Base-by-base conservation (phyloP, 148 eudicot species). In the Rhododendron henanense region DNA sequence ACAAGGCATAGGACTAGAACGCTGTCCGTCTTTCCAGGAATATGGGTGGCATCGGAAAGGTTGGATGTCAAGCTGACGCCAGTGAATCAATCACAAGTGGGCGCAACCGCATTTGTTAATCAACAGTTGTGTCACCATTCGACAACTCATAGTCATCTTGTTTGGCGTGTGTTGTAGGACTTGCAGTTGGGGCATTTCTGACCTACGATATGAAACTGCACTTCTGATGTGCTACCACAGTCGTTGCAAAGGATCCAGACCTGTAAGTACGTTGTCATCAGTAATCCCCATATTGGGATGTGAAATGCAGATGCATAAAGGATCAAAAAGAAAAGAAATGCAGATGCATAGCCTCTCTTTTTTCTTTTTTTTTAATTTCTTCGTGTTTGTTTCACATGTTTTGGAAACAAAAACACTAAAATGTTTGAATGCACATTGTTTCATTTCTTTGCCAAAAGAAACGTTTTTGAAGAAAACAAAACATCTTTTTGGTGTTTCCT, bases 131-230 rank as follows among this genome's bases (percentile, higher is more conserved):
- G 59, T 50, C 15, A 18, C 79, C 65, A 73, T 55, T 31, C 16
- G 11, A 14, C 63, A 15, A 19, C 19, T 18, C 28, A 11, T 33
- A 63, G 35, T 92, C 91, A 75, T 87, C 96, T 90, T 10, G 93
- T 90, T 87, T 90, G 94, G 57, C 96, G 98, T 44, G 99, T 94
- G 89, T 96, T 96, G 94, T 96, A 96, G 5, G 98, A 94, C 85
- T 89, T 94, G 91, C 98, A 94, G 37, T 83, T 85, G 7, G 94
- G 94, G 83, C 96, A 96, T 87, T 96, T 96, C 78, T 93, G 95
- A 83, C 93, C 98, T 88, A 96, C 91, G 0, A 96, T 75, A 59
- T 96, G 97, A 88, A 87, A 96, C 86, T 87, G 93, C 48, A 96
- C 98, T 85, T 89, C 88, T 19, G 98, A 92, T 77, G 90, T 89